Evolutionary conservation across 129 eudicot genomes (phyloP), one percentile per base, ranked within the genome.

Genomic region (Chrysanthemum makinoi): DNA sequence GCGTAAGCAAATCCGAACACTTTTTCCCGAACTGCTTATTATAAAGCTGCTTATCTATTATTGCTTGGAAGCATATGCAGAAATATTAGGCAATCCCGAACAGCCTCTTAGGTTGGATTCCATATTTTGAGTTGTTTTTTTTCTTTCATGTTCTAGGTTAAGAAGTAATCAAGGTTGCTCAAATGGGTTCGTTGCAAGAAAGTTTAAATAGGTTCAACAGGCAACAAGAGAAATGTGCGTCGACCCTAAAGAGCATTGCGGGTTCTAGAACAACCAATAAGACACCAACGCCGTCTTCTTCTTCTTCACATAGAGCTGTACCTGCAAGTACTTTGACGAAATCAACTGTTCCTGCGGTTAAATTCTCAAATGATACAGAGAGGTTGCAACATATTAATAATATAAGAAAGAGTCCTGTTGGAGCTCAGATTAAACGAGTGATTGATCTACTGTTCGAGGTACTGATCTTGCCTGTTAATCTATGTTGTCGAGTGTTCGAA

Each of bases 301-400:
- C 82, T 66, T 60, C 82, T 66, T 79, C 86, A 39, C 46, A 39
- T 15, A 84, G 73, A 78, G 74, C 59, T 47, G 57, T 80, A 1
- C 84, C 82, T 68, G 66, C 84, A 52, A 65, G 62, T 58, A 65
- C 80, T 0, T 68, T 76, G 30, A 57, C 74, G 52, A 80, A 82
- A 84, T 62, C 87, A 66, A 83, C 90, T 46, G 68, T 82, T 17
- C 83, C 91, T 43, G 77, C 87, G 0, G 75, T 84, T 43, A 91
- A 92, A 69, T 92, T 92, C 65, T 92, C 98, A 6, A 87, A 80
- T 81, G 89, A 92, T 66, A 86, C 98, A 6, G 96, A 92, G 69
- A 84, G 95, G 65, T 88, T 92, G 76, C 96, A 89, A 48, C 83
- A 80, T 69, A 89, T 92, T 67, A 84, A 92, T 73, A 89, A 80